Evolutionary conservation across 2,329 filamentous ascomycete genomes (phyloP), one percentile per base, ranked within the genome.

Genomic region (Microthyrium microscopicum): DNA sequence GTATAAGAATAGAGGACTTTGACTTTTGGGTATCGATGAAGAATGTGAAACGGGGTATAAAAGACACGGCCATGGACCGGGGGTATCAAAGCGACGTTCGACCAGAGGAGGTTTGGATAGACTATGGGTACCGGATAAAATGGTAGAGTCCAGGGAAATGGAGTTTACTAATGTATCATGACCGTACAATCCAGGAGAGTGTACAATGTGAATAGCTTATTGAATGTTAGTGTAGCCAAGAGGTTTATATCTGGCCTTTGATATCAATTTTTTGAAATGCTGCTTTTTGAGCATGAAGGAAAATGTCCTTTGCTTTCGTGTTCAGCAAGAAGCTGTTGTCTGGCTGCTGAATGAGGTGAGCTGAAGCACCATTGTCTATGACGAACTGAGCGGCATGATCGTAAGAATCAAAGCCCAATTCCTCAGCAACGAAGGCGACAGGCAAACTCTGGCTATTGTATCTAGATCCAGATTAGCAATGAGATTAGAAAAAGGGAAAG

Each of bases 361-460:
- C 26, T 16, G 31, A 13, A 25, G 34, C 34, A 17, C 28, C 34
- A 6, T 26, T 26, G 8, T 8, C 9, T 6, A 17, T 9, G 50
- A 98, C 73, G 56, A 95, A 98, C 52, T 89, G 79, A 40, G 79
- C 79, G 41, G 84, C 84, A 60, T 91, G 82, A 50, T 78, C 71
- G 58, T 93, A 84, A 39, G 80, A 84, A 55, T 93, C 84, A 55
- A 98, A 98, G 32, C 81, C 84, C 48, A 98, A 77, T 58, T 95
- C 87, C 57, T 94, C 83, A 39, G 85, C 92, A 48, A 98, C 70
- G 60, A 92, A 94, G 43, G 82, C 78, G 44, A 95, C 68, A 48
- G n/a, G 77, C 79, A 50, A 95, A 70, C 53, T 85, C 78, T 44
- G 78, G 81, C 62, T 92, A n/a, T n/a, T n/a, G n/a, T n/a, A n/a